Evolutionary conservation across 2,329 filamentous ascomycete species (phyloP).

Genomic region (Helminthosporium solani): DNA sequence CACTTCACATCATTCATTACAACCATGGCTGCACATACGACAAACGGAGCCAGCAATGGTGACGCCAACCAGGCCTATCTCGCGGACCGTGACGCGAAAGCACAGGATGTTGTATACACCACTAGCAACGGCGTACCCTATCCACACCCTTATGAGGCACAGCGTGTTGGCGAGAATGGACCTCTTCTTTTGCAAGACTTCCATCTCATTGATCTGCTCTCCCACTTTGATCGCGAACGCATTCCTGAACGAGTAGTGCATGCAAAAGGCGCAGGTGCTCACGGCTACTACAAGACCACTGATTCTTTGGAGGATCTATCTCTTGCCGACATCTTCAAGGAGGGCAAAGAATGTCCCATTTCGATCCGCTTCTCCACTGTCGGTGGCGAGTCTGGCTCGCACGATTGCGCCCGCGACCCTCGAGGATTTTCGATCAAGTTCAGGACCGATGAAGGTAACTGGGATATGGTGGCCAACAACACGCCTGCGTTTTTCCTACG

Average conservation of each 20-base stretch:
- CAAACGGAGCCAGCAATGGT: slow-evolving; percentile 33
- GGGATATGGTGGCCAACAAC: slow-evolving; percentile 61
- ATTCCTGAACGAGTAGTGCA: slow-evolving; percentile 55
- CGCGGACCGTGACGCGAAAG: slow-evolving; percentile 47
- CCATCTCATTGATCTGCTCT: slow-evolving; percentile 52
- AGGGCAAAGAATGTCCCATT: slow-evolving; percentile 69
- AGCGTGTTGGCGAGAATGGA: slow-evolving; percentile 59
- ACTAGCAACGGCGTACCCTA: slow-evolving; percentile 59
- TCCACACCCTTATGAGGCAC: slow-evolving; percentile 59
- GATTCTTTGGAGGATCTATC: slow-evolving; percentile 49
- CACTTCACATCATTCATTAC: background rate
- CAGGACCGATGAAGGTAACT: slow-evolving; percentile 72
- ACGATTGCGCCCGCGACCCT: slow-evolving; percentile 71
- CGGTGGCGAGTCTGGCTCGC: slow-evolving; percentile 69
- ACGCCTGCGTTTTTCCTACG: slow-evolving; percentile 71
- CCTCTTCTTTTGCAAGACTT: slow-evolving; percentile 58
- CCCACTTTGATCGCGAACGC: slow-evolving; percentile 53
- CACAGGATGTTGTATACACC: slow-evolving; percentile 53
- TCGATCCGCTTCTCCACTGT: slow-evolving; percentile 74
- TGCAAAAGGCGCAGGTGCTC: slow-evolving; percentile 52
- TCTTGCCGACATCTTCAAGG: slow-evolving; percentile 51
- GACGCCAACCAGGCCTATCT: slow-evolving; percentile 46
- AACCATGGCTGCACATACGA: slow-evolving; percentile 19
- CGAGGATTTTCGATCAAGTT: slow-evolving; percentile 74
- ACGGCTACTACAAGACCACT: slow-evolving; percentile 51